Evolutionary conservation across 2,329 filamentous ascomycete genomes (phyloP), one percentile per base, ranked within the genome.

Genomic region (Xylariales sp.): DNA sequence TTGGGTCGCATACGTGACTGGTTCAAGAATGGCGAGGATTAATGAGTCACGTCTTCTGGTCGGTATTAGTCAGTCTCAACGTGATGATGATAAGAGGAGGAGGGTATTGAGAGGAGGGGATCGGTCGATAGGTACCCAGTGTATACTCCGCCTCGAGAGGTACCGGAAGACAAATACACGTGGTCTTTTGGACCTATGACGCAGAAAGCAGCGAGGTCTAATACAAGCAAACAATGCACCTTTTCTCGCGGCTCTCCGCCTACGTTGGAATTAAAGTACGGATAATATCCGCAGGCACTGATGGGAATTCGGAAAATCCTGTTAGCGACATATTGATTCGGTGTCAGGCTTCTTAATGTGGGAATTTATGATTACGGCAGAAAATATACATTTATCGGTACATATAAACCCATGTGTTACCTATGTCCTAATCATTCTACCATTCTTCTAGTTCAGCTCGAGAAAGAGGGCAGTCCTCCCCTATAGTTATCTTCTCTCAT

Each of bases 21-120:
- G 62, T 54, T 62, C 39, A 48, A 53, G 32, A 61, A 63, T 61
- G 65, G 65, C 46, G 62, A 65, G 41, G 41, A 28, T 49, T 18
- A 52, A 64, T 52, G 61, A 61, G 61, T 52, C 46, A 56, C 48
- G 46, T 8, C 23, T 41, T 7, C 28, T 53, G 8, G 55, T 18
- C 5, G 32, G 58, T 50, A 56, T 46, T 54, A 23, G 49, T 57
- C 59, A 41, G 45, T 52, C 39, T 62, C 43, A 28, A 62, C 43
- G 39, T 64, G 54, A 59, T 56, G 43, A 62, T 43, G 52, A 52
- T 53, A 41, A 32, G 16, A 59, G 32, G 52, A 52, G 53, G 34
- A 32, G 16, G 55, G 32, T 45, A 68, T 30, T 45, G 58, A 34
- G 36, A 9, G 8, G 45, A 6, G 23, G 28, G 41, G n/a, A 48